These are phyloP conservation scores for Aristolochia contorta DNA, from an alignment of 164 flowering plant species.

Conservation along the genomic window DNA sequence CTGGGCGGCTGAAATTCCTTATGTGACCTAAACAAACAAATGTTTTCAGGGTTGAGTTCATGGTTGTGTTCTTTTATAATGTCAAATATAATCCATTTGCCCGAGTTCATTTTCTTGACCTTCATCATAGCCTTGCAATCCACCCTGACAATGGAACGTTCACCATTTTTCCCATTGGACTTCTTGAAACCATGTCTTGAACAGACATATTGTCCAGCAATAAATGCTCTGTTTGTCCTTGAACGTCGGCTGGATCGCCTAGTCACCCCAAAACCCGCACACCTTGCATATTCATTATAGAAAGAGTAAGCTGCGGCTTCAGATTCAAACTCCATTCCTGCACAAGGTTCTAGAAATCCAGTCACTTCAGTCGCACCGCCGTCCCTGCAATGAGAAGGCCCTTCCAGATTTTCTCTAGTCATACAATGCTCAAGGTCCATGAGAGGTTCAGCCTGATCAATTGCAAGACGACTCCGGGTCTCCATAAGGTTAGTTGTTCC, in stretches of 20 bases:
- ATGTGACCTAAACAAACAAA: constrained; percentile 28
- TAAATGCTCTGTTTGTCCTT: constrained; percentile 3
- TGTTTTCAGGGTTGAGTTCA: constrained; percentile 42
- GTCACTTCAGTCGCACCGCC: constrained; percentile 2
- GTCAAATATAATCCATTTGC: constrained; percentile 58
- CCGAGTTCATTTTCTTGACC: constrained; percentile 39
- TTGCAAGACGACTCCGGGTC: no score
- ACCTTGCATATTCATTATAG: constrained; percentile 44
- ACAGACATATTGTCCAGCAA: constrained; percentile 8
- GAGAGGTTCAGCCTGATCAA: no score
- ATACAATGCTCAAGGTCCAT: no score
- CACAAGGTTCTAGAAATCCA: constrained; percentile 26
- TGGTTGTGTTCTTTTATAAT: constrained; percentile 76
- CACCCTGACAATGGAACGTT: constrained; percentile 12
- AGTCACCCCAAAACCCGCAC: constrained; percentile 37
- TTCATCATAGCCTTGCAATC: constrained; percentile 62
- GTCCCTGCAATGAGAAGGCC: no score
- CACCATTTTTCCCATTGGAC: constrained; percentile 1
- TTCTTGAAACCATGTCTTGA: constrained; percentile 8
- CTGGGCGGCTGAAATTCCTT: neutral
- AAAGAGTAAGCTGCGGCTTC: constrained; percentile 33
- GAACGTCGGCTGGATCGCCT: constrained; percentile 31
- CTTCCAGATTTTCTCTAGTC: no score
- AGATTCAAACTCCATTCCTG: constrained; percentile 47
- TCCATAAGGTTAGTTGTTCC: no score